phyloP scores from a whole-genome alignment of 805 yeast genomes.

The Kregervanrija fluxuum region DNA sequence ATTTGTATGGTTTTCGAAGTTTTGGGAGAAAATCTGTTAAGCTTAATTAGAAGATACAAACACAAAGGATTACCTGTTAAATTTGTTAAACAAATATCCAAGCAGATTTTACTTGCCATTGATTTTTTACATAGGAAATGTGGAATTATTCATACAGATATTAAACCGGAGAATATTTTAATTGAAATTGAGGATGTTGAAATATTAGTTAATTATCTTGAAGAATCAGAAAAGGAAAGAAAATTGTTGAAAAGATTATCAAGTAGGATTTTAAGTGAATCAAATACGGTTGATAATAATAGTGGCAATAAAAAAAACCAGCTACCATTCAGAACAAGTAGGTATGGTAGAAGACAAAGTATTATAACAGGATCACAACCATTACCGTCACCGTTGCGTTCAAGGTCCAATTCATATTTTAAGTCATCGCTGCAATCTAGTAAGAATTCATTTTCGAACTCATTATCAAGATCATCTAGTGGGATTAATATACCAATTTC shows the following conservation, averaged over 20 bases:
- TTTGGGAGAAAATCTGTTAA: slow-evolving; percentile 85
- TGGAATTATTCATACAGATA: slow-evolving; percentile 68
- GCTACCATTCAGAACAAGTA: slow-evolving; percentile 22
- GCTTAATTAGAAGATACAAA: slow-evolving; percentile 69
- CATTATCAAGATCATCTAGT: too few relatives aligned
- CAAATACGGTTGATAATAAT: slow-evolving; percentile 8
- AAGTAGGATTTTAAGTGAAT: slow-evolving; percentile 13
- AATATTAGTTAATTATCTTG: slow-evolving; percentile 38
- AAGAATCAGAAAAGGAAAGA: slow-evolving; percentile 32
- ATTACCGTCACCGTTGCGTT: slow-evolving; percentile 76
- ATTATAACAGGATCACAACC: slow-evolving; percentile 90
- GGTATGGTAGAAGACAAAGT: slow-evolving; percentile 59
- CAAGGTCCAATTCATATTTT: slow-evolving; percentile 30
- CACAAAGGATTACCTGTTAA: slow-evolving; percentile 42
- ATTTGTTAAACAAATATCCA: slow-evolving; percentile 51
- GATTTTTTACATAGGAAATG: slow-evolving; percentile 55
- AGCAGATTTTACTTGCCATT: slow-evolving; percentile 46
- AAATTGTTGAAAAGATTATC: slow-evolving; percentile 24
- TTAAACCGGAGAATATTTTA: slow-evolving; percentile 67
- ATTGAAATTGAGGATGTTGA: slow-evolving; percentile 49
- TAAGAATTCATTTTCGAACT: too few relatives aligned
- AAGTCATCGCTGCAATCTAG: slow-evolving; percentile 16
- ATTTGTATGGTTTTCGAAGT: slow-evolving; percentile 97
- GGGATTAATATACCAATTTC: too few relatives aligned
- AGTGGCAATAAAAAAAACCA: slow-evolving; percentile 12